Conservation (phyloP, 2,329 filamentous ascomycete species). For the Rhynchosporium secalis region DNA sequence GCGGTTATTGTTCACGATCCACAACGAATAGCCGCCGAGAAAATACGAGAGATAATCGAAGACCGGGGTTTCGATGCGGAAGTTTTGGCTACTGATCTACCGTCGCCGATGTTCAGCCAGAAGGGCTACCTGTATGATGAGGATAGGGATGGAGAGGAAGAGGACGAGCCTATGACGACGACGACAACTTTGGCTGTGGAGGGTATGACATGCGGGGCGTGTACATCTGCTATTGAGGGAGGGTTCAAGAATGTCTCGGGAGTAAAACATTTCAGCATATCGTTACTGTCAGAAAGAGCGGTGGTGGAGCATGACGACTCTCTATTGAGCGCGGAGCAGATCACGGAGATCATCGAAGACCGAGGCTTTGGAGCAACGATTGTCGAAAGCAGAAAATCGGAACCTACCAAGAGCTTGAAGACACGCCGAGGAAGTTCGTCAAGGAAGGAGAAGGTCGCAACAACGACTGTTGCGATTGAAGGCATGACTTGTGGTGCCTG, state of each 20-base stretch:
- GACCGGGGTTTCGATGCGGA: constrained; percentile 90
- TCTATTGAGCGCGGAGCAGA: constrained; percentile 51
- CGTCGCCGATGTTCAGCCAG: constrained; percentile 49
- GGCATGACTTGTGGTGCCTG: constrained; percentile 99
- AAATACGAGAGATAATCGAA: constrained; percentile 83
- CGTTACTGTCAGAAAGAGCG: constrained; percentile 79
- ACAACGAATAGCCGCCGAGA: constrained; percentile 67
- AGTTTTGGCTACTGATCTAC: constrained; percentile 79
- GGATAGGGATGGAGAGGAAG: constrained; percentile 38
- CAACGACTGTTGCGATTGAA: constrained; percentile 84
- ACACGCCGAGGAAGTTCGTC: constrained; percentile 33
- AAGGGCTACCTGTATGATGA: constrained; percentile 41
- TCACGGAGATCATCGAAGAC: constrained; percentile 62
- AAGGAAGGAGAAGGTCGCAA: constrained; percentile 49
- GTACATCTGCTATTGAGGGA: constrained; percentile 80
- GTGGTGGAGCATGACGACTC: constrained; percentile 76
- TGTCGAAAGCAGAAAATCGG: constrained; percentile 64
- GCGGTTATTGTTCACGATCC: constrained; percentile 93
- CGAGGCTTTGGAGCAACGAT: constrained; percentile 80
- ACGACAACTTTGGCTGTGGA: constrained; percentile 76
- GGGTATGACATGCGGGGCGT: constrained; percentile 91
- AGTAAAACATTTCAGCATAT: constrained; percentile 76
- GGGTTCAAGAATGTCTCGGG: constrained; percentile 75
- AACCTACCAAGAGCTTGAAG: constrained; percentile 39
- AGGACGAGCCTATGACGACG: constrained; percentile 44